Base-by-base conservation (phyloP, 352 stramenopile genomes). In the Achlya hypogyna region DNA sequence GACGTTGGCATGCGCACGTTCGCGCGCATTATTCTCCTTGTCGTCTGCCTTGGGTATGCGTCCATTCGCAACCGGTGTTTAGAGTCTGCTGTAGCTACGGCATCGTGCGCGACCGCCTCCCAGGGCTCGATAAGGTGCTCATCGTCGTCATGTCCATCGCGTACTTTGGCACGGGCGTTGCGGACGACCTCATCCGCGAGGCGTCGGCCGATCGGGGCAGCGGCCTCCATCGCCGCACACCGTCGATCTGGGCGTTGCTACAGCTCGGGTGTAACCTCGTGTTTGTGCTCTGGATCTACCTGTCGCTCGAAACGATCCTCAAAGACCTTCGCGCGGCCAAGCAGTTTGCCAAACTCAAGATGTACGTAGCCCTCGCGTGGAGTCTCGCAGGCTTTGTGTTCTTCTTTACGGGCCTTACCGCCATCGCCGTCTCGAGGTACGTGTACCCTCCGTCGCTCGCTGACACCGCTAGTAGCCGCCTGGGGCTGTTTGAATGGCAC, bases 241-340 rank as follows among this genome's bases (percentile, higher is more conserved):
- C 82, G 23, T 92, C 80, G n/a, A 72, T 79, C 18, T 96, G 84
- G 86, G 89, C 87, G 47, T 89, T 96, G 52, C 63, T 89, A 28
- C 86, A 94, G 72, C 67, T 96, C 43, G 43, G 93, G 25, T 95
- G 86, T 72, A 94, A 96, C 59, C 76, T 96, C 22, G 69, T 79
- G 45, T 96, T 95, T 65, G 90, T 96, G 63, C 87, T 95, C 74
- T 96, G 88, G 88, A 96, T 96, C 66, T 89, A 96, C 71, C 81
- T 80, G 53, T 87, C 85, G 29, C 81, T 96, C 54, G 82, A 93
- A 70, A 80, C 73, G 32, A 96, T 95, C 64, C 70, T 96, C 23
- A 86, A 87, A 65, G 69, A 86, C 28, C 72, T 97, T 25, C 70
- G 64, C 22, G 86, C 94, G 47, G 78, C 92, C 70, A 95, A 96